These are phyloP conservation scores for Pichia californica DNA, from an alignment of 805 yeast genomes.

Conservation along the genomic window DNA sequence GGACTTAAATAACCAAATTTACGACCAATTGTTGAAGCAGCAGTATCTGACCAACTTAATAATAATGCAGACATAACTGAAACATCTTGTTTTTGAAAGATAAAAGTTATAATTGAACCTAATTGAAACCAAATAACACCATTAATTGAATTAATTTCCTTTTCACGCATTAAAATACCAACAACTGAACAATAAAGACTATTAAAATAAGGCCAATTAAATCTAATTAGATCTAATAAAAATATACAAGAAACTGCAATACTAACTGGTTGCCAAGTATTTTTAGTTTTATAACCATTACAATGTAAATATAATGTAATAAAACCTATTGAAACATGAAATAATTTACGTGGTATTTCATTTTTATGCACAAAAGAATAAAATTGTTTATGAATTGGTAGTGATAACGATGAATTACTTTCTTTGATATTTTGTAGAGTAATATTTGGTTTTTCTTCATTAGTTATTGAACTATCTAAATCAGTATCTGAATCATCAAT, in stretches of 20 bases:
- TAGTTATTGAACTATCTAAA: not conserved
- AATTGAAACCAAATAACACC: slow-evolving; percentile 85
- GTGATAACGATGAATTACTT: no score
- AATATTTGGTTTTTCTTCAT: not conserved
- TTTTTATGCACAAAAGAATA: slow-evolving; percentile 44
- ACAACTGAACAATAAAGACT: slow-evolving; percentile 54
- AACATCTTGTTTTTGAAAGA: slow-evolving; percentile 72
- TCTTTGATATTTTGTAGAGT: not conserved
- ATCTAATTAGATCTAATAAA: slow-evolving; percentile 60
- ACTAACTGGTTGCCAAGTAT: slow-evolving; percentile 55
- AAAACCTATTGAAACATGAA: slow-evolving; percentile 87
- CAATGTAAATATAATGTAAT: slow-evolving; percentile 70
- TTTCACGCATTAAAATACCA: slow-evolving; percentile 81
- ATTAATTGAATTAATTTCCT: slow-evolving; percentile 65
- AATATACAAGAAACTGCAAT: slow-evolving; percentile 52
- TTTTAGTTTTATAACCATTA: slow-evolving; percentile 45
- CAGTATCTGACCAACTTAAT: slow-evolving; percentile 95
- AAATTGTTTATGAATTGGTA: slow-evolving; percentile 26
- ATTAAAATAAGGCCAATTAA: slow-evolving; percentile 58
- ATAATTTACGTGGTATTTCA: slow-evolving; percentile 81
- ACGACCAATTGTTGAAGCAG: slow-evolving; percentile 92
- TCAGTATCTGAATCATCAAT: not conserved
- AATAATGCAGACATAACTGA: slow-evolving; percentile 67
- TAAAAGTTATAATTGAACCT: slow-evolving; percentile 69
- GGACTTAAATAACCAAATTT: slow-evolving; percentile 81